These are phyloP conservation scores for Mucor irregularis DNA, from an alignment of 371 early-diverging fungal species.

Conservation along the genomic window DNA sequence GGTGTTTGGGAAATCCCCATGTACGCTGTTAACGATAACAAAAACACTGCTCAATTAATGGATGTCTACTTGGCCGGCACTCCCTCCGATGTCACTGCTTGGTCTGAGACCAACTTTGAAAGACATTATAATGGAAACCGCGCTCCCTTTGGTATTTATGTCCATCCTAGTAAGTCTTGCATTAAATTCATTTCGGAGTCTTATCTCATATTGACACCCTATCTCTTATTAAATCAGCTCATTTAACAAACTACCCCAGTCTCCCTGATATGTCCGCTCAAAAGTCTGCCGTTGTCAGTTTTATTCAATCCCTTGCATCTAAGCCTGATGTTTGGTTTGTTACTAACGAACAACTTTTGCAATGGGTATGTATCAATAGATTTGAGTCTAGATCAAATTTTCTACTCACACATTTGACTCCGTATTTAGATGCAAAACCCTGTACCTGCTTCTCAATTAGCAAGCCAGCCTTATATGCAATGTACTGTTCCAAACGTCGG, in stretches of 20 bases:
- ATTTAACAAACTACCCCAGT: conserved; percentile 44
- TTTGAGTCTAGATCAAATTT: background rate
- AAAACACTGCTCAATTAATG: conserved; percentile 60
- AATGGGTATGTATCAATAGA: conserved; percentile 53
- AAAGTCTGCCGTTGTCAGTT: conserved; percentile 43
- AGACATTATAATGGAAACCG: conserved; percentile 66
- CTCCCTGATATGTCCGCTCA: conserved; percentile 35
- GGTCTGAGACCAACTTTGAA: conserved; percentile 63
- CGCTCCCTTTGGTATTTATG: conserved; percentile 71
- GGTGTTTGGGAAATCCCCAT: conserved; percentile 80
- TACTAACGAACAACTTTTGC: conserved; percentile 63
- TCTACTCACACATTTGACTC: background rate
- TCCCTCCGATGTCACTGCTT: conserved; percentile 46
- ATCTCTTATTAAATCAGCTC: conserved; percentile 20
- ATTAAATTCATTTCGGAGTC: background rate
- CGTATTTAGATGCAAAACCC: conserved; percentile 64
- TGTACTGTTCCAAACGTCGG: conserved; percentile 60
- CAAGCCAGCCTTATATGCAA: conserved; percentile 58
- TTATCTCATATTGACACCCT: background rate
- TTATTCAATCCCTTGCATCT: conserved; percentile 47
- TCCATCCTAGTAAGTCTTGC: conserved; percentile 46
- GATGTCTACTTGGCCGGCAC: conserved; percentile 67
- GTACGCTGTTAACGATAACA: conserved; percentile 52
- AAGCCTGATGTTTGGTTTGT: conserved; percentile 72
- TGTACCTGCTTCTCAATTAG: conserved; percentile 61